Evolutionary conservation across 1,284 basidiomycete species (phyloP), one percentile per base, ranked within the genome.

Genomic region (Grifola frondosa): DNA sequence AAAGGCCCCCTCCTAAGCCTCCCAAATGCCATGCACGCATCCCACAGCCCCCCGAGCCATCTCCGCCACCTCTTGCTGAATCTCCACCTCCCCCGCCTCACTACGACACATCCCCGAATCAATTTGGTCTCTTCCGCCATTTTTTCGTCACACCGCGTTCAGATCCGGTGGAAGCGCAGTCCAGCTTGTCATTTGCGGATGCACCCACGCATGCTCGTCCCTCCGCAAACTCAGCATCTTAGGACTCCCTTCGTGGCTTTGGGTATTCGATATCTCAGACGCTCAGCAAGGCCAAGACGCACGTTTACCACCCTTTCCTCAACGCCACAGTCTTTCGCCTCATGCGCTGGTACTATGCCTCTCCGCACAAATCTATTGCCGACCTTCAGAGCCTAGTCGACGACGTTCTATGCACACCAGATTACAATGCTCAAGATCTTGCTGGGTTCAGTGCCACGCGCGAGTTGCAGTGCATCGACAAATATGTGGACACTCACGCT

Each of bases 331-430:
- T 36, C 5, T 42, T 25, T 23, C 26, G 20, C 1, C 22, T 48
- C 23, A 29, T 53, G 22, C 3, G 39, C 6, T 55, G 53, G 53
- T 26, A 37, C 10, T 39, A 44, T 40, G 53, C 40, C 7, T 37
- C 33, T 3, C 26, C 30, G 9, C 6, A 10, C 3, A 55, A 53
- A 29, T 50, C 60, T 1, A 31, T 34, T 6, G 37, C 5, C 1
- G 54, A 62, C 35, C 19, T 54, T 1, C 23, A 59, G 21, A 28
- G 46, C 1, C 50, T 63, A 1, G 52, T 57, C 6, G 8, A 45
- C 2, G 42, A 57, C 11, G 54, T 62, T 3, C 24, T 63, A 3
- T 30, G 20, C 3, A 40, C 49, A 3, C 40, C 37, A 0, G 55
- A 56, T 16, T 61, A 58, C 32, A 13, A 40, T 0, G 7, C 17